Conservation (phyloP, 345 rosid genomes). For the Acer campestre region DNA sequence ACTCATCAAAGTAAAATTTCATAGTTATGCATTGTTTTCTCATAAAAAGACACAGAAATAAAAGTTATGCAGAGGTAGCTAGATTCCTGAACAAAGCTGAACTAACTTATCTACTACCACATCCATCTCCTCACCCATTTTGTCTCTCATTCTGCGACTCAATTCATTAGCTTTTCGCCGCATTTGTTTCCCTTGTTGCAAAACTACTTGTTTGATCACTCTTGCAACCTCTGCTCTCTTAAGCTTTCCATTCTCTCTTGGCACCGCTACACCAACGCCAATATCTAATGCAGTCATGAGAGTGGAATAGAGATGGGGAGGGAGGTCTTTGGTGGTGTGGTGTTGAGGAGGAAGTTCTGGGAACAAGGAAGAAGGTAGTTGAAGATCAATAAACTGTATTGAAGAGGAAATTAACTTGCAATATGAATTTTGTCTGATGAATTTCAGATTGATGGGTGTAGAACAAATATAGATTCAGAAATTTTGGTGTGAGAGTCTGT, state of each 20-base stretch:
- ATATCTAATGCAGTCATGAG: slow-evolving; percentile 30
- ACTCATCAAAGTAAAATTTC: slow-evolving; percentile 8
- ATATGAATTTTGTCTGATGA: slow-evolving; percentile 5
- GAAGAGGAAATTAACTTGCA: background rate
- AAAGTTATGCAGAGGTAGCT: background rate
- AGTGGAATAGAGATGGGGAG: slow-evolving; percentile 36
- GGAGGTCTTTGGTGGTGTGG: slow-evolving; percentile 40
- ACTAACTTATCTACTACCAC: slow-evolving; percentile 26
- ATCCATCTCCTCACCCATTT: slow-evolving; percentile 31
- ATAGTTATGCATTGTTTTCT: background rate
- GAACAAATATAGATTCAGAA: slow-evolving; percentile 33
- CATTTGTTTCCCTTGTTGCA: slow-evolving; percentile 18
- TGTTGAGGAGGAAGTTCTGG: slow-evolving; percentile 27
- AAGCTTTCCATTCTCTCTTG: slow-evolving; percentile 22
- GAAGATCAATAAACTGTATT: slow-evolving; percentile 32
- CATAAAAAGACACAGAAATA: no score
- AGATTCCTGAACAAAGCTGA: slow-evolving; percentile 16
- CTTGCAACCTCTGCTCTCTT: slow-evolving; percentile 22
- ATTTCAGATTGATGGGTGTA: slow-evolving; percentile 34
- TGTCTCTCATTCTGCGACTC: slow-evolving; percentile 25
- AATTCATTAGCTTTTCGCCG: slow-evolving; percentile 29
- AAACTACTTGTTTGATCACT: slow-evolving; percentile 24
- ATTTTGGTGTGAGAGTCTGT: slow-evolving; percentile 23
- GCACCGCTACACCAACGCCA: slow-evolving; percentile 37
- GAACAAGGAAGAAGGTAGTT: slow-evolving; percentile 30